Percentiles rank a stretch among this genome's conserved stretches.
Conservation (phyloP, 2,329 filamentous ascomycete genomes). For the Sphaerulina musiva region DNA sequence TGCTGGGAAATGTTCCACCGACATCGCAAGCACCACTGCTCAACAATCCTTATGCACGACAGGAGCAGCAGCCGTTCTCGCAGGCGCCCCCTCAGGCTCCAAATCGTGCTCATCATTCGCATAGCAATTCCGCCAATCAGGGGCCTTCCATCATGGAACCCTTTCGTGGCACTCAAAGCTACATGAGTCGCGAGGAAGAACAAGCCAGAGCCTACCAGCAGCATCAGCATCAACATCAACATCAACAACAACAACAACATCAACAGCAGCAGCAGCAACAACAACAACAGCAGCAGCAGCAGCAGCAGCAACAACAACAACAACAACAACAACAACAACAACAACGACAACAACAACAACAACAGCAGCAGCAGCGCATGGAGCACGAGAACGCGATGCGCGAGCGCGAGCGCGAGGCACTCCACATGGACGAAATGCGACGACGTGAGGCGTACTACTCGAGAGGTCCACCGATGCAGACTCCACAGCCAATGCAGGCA, state of each 20-base stretch:
- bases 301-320: constrained; percentile 16
- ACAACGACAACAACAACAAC: too few species aligned
- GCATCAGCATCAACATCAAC: constrained; percentile 12
- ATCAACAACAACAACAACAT: constrained; percentile 11
- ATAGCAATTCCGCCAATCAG: constrained; percentile 27
- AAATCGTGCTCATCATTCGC: constrained; percentile 29
- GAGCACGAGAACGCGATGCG: constrained; percentile 5
- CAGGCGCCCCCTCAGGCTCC: constrained; percentile 26
- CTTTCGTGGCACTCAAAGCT: constrained; percentile 8
- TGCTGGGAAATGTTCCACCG: constrained; percentile 17
- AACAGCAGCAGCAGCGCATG: constrained; percentile 13
- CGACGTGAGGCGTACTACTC: constrained; percentile 1
- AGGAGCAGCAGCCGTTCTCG: constrained; percentile 21
- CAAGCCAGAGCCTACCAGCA: constrained; percentile 13
- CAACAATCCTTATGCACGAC: constrained; percentile 26
- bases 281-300: not conserved
- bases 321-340: constrained; percentile 1
- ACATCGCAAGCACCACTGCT: constrained; percentile 25
- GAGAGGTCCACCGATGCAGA: not conserved
- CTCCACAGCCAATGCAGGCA: not conserved
- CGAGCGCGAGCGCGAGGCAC: constrained; percentile 4
- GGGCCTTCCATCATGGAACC: constrained; percentile 23
- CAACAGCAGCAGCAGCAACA: not conserved
- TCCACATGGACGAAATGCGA: constrained; percentile 4
- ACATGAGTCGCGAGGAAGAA: constrained; percentile 27